Percentiles rank a stretch among this genome's conserved stretches.
Evolutionary conservation across 2,329 filamentous ascomycete genomes (phyloP).

Genomic region (Trichoderma koningiopsis): DNA sequence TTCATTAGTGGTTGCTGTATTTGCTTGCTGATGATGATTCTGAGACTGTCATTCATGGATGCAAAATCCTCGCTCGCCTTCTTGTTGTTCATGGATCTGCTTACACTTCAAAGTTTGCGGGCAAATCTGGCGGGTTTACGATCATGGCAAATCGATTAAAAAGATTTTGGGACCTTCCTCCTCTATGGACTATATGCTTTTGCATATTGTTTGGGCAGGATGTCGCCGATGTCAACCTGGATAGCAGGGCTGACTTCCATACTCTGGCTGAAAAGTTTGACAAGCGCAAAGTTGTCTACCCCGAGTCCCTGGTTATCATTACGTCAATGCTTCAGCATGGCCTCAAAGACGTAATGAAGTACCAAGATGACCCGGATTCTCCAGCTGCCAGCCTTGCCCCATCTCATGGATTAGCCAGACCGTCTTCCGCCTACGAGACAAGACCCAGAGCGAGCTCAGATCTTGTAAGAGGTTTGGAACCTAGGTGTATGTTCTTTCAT

Average conservation of each 20-base stretch:
- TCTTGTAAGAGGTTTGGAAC: conserved; percentile 61
- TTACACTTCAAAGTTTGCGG: conserved; percentile 82
- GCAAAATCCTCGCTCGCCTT: conserved; percentile 80
- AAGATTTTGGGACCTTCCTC: conserved; percentile 84
- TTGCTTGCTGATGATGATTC: conserved; percentile 84
- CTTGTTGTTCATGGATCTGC: conserved; percentile 77
- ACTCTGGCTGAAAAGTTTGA: conserved; percentile 75
- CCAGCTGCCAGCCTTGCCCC: conserved; percentile 38
- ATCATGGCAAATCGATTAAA: conserved; percentile 82
- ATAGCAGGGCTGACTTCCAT: conserved; percentile 72
- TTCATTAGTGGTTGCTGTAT: conserved; percentile 79
- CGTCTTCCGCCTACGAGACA: conserved; percentile 28
- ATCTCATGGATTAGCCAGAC: conserved; percentile 8
- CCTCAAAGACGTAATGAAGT: conserved; percentile 67
- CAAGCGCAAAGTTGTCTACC: conserved; percentile 67
- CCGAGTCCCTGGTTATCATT: conserved; percentile 78
- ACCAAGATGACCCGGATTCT: conserved; percentile 62
- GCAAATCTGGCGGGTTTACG: conserved; percentile 82
- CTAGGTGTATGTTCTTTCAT: conserved; percentile 48
- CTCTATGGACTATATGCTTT: conserved; percentile 85
- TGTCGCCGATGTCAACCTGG: conserved; percentile 72
- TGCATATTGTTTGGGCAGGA: conserved; percentile 86
- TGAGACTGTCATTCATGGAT: conserved; percentile 77
- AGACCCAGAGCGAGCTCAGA: conserved; percentile 61
- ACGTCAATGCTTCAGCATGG: conserved; percentile 86